These are phyloP conservation scores for Vitis hybrid DNA, from an alignment of 177 flowering plant genomes.

Conservation along the genomic window DNA sequence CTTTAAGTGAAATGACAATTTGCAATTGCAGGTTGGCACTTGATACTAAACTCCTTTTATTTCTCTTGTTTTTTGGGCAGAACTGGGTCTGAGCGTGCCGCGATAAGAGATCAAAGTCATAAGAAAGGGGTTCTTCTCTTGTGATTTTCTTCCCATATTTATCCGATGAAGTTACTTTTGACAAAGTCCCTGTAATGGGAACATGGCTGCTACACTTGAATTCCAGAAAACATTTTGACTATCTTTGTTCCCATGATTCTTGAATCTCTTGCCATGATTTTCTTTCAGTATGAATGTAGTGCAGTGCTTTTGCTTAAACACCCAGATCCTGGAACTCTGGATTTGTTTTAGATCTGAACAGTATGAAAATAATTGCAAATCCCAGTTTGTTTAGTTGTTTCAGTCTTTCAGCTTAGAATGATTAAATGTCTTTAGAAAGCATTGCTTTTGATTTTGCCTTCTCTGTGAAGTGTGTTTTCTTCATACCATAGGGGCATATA, in stretches of 20 bases:
- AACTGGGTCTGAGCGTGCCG: slow-evolving; percentile 65
- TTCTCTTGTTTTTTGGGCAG: slow-evolving; percentile 29
- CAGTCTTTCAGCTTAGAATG: too few species aligned
- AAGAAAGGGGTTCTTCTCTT: slow-evolving; percentile 14
- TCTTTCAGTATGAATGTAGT: neutral
- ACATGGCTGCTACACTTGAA: slow-evolving; percentile 13
- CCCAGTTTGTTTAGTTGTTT: too few species aligned
- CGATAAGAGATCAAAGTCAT: slow-evolving; percentile 38
- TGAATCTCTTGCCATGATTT: neutral
- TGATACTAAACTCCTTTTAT: slow-evolving; percentile 7
- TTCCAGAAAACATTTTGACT: neutral
- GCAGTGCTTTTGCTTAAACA: neutral
- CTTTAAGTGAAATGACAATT: too few species aligned
- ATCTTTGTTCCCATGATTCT: neutral
- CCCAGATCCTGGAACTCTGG: neutral
- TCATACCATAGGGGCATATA: too few species aligned
- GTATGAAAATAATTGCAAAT: too few species aligned
- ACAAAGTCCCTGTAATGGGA: neutral
- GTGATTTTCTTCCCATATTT: slow-evolving; percentile 1
- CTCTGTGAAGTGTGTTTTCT: too few species aligned
- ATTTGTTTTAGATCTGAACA: too few species aligned
- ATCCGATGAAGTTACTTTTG: neutral
- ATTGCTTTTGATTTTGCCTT: neutral
- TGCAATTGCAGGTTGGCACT: too few species aligned
- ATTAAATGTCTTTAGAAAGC: too few species aligned